Base-by-base conservation (phyloP, 345 rosid genomes). In the Citrus mangshanensis region DNA sequence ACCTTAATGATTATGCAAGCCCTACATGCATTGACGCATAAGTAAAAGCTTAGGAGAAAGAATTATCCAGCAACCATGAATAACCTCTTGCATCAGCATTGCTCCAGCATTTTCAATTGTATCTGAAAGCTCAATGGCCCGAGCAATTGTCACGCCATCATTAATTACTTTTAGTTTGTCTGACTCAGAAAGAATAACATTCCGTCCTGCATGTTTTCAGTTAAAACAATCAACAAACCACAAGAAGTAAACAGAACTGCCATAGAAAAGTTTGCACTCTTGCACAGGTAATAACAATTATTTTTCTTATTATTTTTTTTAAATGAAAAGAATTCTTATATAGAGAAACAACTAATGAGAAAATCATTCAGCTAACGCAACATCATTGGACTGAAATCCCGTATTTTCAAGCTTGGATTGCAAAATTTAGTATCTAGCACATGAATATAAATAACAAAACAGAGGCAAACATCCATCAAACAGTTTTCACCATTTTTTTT, bases 71-170 rank as follows among this genome's bases (percentile, higher is more conserved):
- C 89, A 84, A 86, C 89, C 87, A 87, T 85, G 89, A 84, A 88
- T 85, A 85, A 95, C 98, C 99, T 92, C 98, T 91, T 90, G 94
- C 82, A 93, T 89, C 73, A 95, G 81, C 74, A 82, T 86, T 37
- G 91, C 96, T 76, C 99, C 97, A 34, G 88, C 88, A 74, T 95
- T 93, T 88, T 95, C 97, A 68, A 88, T 87, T 34, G 95, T 46
- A 84, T 92, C 98, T 6, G 92, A 38, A 37, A 95, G 93, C 76
- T 91, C 94, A 61, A 93, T 93, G 12, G 95, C 78, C 80, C 76
- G 84, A 73, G 93, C 93, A 70, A 93, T 91, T 68, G 97, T 91
- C 60, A 95, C 93, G 73, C 99, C 99, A 77, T 93, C 98, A 78
- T 95, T 95, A 30, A 95, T 84, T 54, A 90, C 92, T 75, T 88